phyloP scores from a whole-genome alignment of 2,329 filamentous ascomycete species.

The Knoxdaviesia capensis region DNA sequence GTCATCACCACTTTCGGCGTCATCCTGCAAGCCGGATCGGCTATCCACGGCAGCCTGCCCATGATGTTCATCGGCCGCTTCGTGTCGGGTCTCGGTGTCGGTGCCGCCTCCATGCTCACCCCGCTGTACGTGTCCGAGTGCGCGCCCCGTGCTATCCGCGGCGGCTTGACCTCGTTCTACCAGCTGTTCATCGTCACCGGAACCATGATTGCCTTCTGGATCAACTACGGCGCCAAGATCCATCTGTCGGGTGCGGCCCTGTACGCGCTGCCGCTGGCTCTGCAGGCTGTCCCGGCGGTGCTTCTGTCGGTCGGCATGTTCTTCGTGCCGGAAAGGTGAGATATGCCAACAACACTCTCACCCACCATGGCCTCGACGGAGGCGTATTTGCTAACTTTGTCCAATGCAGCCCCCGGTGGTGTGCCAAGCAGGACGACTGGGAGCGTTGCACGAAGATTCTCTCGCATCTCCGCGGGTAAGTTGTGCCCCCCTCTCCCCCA shows the following conservation, averaged over 20 bases:
- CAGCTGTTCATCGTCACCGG: constrained; percentile 27
- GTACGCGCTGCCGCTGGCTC: constrained; percentile 40
- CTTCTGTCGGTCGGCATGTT: constrained; percentile 39
- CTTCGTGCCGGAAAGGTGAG: constrained; percentile 28
- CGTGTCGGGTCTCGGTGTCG: constrained; percentile 25
- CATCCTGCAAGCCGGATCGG: constrained; percentile 41
- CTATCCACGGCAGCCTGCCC: constrained; percentile 28
- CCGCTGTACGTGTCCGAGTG: constrained; percentile 27
- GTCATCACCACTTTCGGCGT: constrained; percentile 38
- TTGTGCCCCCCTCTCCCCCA: not conserved
- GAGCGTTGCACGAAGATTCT: constrained; percentile 38
- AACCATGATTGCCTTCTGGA: constrained; percentile 22
- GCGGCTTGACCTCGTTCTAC: constrained; percentile 27
- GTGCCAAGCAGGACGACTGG: constrained; percentile 48
- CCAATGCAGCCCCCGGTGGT: constrained; percentile 36
- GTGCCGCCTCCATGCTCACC: constrained; percentile 24
- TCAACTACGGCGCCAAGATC: constrained; percentile 31
- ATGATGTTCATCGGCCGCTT: constrained; percentile 48
- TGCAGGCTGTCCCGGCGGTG: constrained; percentile 44
- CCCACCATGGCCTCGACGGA: too few relatives aligned
- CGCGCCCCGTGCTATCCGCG: constrained; percentile 27
- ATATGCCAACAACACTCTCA: not conserved
- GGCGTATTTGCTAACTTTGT: too few relatives aligned
- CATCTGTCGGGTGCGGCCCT: constrained; percentile 24
- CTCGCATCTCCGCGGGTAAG: constrained; percentile 23